phyloP scores from a whole-genome alignment of 2,329 filamentous ascomycete species.

The Fusarium temperatum region DNA sequence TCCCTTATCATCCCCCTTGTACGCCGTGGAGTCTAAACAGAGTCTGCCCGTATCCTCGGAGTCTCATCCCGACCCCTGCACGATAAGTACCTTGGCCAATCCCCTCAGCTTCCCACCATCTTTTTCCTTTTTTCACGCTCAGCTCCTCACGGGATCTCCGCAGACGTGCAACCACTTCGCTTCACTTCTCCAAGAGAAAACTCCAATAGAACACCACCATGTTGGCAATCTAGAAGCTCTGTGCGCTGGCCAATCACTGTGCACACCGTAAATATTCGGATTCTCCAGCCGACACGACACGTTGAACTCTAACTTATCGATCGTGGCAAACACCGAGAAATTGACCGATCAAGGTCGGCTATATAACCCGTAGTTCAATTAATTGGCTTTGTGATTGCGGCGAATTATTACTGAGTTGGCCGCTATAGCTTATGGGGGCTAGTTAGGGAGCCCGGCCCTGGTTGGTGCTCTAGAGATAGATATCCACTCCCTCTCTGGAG shows the following conservation, averaged over 20 bases:
- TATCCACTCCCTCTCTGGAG: background rate
- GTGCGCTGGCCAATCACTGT: background rate
- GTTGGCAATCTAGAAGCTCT: background rate
- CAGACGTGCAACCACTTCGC: slow-evolving; percentile 3
- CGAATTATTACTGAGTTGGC: background rate
- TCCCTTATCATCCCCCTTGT: background rate
- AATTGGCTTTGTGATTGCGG: background rate
- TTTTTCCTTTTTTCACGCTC: background rate
- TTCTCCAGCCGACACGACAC: background rate
- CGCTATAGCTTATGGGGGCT: background rate
- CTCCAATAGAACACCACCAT: slow-evolving; percentile 25
- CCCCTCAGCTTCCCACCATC: slow-evolving; percentile 18
- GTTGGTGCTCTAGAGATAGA: background rate
- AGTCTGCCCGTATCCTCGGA: background rate
- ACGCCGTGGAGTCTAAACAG: background rate
- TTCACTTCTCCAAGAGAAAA: slow-evolving; percentile 15
- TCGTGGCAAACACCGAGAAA: background rate
- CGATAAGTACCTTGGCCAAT: background rate
- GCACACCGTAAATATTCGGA: background rate
- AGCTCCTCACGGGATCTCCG: slow-evolving; percentile 33
- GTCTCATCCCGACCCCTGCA: slow-evolving; percentile 10
- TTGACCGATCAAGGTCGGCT: background rate
- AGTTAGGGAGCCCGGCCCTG: background rate
- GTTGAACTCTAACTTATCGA: background rate
- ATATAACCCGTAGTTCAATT: background rate